phyloP scores from a whole-genome alignment of 2,329 filamentous ascomycete species.

The Stemphylium vesicarium region DNA sequence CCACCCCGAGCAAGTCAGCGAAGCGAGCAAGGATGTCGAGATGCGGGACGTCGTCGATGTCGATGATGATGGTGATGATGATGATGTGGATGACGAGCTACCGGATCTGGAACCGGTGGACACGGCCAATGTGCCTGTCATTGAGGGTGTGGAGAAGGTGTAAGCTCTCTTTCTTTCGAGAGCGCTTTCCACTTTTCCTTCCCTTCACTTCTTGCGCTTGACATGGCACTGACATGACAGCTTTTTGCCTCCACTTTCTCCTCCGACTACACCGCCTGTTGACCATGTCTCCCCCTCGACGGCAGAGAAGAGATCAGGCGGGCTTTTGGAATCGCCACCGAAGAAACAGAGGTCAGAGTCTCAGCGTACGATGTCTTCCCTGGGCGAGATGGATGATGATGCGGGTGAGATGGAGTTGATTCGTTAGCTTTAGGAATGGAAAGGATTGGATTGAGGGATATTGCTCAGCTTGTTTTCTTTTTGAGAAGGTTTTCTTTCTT shows the following conservation, averaged over 20 bases:
- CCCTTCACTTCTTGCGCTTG: background rate
- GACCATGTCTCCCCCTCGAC: background rate
- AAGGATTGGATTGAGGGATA: no score
- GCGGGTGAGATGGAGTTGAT: no score
- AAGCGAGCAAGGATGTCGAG: constrained; percentile 19
- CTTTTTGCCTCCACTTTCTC: background rate
- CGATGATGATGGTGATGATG: no score
- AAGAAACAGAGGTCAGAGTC: background rate
- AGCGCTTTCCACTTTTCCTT: background rate
- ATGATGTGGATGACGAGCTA: constrained; percentile 16
- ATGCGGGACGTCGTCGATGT: constrained; percentile 20
- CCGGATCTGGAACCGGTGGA: constrained; percentile 11
- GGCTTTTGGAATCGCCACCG: background rate
- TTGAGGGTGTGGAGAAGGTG: constrained; percentile 38
- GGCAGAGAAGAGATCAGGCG: background rate
- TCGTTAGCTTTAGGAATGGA: no score
- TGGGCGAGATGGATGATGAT: background rate
- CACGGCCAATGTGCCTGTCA: constrained; percentile 25
- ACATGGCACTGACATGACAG: background rate
- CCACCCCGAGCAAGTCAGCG: constrained; percentile 13
- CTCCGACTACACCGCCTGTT: background rate
- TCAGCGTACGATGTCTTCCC: no score
- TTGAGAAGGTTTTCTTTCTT: no score
- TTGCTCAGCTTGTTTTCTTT: no score
- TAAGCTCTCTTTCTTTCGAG: constrained; percentile 21